phyloP scores from a whole-genome alignment of 176 grass and related monocot genomes.

The Areca catechu region DNA sequence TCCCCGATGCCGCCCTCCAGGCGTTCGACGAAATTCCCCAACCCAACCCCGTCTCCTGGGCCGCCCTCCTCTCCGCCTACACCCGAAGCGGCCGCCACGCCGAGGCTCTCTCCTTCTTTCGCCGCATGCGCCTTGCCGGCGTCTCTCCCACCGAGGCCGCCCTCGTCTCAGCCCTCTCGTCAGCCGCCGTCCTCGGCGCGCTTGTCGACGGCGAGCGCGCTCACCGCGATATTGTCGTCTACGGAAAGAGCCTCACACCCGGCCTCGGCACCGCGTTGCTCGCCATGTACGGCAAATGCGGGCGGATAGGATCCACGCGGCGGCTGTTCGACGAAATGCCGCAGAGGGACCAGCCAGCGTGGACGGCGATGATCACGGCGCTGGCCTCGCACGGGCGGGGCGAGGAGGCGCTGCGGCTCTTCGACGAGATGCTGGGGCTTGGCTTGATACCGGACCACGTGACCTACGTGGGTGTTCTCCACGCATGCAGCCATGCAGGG shows the following conservation, averaged over 20 bases:
- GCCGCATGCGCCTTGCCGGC: neutral
- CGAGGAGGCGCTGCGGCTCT: conserved; percentile 10
- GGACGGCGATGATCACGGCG: conserved; percentile 11
- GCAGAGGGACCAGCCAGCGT: neutral
- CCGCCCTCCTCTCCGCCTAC: conserved; percentile 7
- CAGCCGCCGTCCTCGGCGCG: conserved; percentile 10
- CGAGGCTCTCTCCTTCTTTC: conserved; percentile 3
- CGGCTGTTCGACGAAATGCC: conserved; percentile 12
- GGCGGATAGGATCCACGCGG: neutral
- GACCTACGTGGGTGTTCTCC: conserved; percentile 14
- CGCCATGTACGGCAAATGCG: conserved; percentile 7
- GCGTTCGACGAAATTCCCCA: conserved; percentile 4
- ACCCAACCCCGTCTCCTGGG: conserved; percentile 6
- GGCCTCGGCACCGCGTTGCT: conserved; percentile 13
- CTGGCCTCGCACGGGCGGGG: conserved; percentile 15
- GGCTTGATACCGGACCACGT: conserved; percentile 10
- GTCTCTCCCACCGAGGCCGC: conserved; percentile 9
- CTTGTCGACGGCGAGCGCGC: conserved; percentile 6
- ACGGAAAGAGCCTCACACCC: neutral
- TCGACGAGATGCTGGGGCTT: conserved; percentile 12
- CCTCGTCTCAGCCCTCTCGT: conserved; percentile 10
- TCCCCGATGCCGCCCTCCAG: conserved; percentile 3
- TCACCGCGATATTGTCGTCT: conserved; percentile 2
- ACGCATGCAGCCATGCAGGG: conserved; percentile 21
- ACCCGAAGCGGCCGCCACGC: neutral